Conservation (phyloP, 768 basidiomycete species). For the Mycena indigotica region DNA sequence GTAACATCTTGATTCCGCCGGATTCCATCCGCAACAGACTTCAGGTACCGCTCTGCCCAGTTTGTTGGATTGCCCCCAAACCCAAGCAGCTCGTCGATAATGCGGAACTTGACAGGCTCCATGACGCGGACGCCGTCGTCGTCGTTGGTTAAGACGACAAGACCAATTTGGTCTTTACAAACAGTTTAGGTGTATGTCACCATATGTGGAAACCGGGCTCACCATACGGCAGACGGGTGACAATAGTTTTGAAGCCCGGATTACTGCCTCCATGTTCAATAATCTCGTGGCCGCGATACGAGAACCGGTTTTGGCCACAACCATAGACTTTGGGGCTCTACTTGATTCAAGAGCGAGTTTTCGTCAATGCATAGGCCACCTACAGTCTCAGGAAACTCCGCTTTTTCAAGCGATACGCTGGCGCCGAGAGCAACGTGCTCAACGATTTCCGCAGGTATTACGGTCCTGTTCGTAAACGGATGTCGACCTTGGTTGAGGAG, state of each 20-base stretch:
- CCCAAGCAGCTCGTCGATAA: slow-evolving; percentile 40
- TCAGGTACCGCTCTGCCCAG: slow-evolving; percentile 40
- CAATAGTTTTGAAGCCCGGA: slow-evolving; percentile 37
- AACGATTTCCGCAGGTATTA: slow-evolving; percentile 39
- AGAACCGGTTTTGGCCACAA: slow-evolving; percentile 40
- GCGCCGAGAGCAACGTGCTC: slow-evolving; percentile 40
- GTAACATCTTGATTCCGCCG: slow-evolving; percentile 26
- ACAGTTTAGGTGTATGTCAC: no score
- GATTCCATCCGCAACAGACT: slow-evolving; percentile 25
- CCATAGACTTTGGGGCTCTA: slow-evolving; percentile 45
- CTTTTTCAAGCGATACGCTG: slow-evolving; percentile 36
- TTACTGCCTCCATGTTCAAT: slow-evolving; percentile 48
- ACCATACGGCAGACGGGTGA: slow-evolving; percentile 17
- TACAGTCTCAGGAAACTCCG: slow-evolving; percentile 40
- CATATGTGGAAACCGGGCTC: no score
- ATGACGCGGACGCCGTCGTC: slow-evolving; percentile 35
- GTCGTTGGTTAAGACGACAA: slow-evolving; percentile 45
- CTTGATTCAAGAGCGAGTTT: not conserved
- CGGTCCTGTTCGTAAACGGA: slow-evolving; percentile 38
- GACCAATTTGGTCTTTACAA: slow-evolving; percentile 35
- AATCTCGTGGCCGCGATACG: slow-evolving; percentile 43
- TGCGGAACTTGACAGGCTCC: slow-evolving; percentile 40
- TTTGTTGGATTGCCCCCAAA: slow-evolving; percentile 32
- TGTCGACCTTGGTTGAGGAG: slow-evolving; percentile 42
- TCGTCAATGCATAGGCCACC: slow-evolving; percentile 7